A percentile compares a stretch with the other conserved stretches of the same genome.
These are phyloP conservation scores for Glaciozyma antarctica DNA, from an alignment of 768 basidiomycete genomes.

Conservation along the genomic window DNA sequence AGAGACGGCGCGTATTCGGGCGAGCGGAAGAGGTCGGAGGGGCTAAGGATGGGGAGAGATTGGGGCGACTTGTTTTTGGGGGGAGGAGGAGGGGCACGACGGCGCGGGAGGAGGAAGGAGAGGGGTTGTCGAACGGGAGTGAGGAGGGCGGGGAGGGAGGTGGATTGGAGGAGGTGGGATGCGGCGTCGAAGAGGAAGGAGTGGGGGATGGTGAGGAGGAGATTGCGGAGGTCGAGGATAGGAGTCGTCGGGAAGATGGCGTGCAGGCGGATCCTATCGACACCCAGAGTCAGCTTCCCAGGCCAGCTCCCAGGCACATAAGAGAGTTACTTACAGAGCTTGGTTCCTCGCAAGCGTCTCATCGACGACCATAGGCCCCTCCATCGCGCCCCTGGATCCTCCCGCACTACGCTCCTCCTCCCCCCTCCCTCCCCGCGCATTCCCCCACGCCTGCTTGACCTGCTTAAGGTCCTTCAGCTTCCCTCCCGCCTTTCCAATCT, in stretches of 20 bases:
- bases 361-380: not conserved
- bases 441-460: not conserved
- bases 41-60: conserved; percentile 1
- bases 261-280: conserved; percentile 8
- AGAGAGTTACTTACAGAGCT: not conserved
- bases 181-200: not conserved
- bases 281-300: too few species aligned
- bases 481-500: not conserved
- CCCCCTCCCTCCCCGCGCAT: not conserved
- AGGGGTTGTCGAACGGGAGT: not conserved
- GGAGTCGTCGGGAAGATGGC: conserved; percentile 11
- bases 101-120: not conserved
- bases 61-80: not conserved
- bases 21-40: conserved; percentile 8
- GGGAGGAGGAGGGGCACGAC: too few species aligned
- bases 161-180: not conserved
- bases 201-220: not conserved
- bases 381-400: not conserved
- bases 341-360: not conserved
- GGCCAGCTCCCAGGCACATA: not conserved
- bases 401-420: not conserved
- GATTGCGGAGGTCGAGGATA: not conserved
- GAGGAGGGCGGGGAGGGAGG: not conserved
- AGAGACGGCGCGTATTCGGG: not conserved
- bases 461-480: not conserved